Evolutionary conservation across 2,329 filamentous ascomycete genomes (phyloP), one percentile per base, ranked within the genome.

Genomic region (Helicocarpus griseus): DNA sequence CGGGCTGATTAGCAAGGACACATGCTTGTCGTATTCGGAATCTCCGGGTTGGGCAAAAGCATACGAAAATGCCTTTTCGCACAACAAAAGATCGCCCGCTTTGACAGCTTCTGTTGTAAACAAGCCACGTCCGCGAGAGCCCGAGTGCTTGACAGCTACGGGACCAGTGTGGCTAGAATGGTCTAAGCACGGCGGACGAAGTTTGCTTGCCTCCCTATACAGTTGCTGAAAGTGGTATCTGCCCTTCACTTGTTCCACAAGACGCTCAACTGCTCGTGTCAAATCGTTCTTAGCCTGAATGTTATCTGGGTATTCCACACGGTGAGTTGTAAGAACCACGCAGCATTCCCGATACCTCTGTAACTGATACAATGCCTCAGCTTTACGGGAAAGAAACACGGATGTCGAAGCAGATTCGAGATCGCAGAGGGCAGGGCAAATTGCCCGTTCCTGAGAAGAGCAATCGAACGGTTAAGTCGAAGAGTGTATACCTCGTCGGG

Each of bases 1-100:
- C 2, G 61, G 2, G 51, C 76, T 71, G 14, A 77, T 59, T 41
- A 76, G 47, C 0, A 73, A n/a, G 1, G 61, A 5, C 52, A 55
- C n/a, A 43, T 62, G 46, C 1, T 44, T 28, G 6, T 35, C 47
- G 6, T 53, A 57, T 14, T 14, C 35, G 13, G 6, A 6, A 7
- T 59, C 56, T 3, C 58, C 61, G 36, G 46, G 21, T 31, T 54
- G 64, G 33, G 53, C 56, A 40, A 64, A 72, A 19, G 54, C 64
- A 58, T 78, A 69, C 0, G 61, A 61, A 56, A 80, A 79, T 0
- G 78, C 77, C 54, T 81, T 82, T 53, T 81, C 78, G 44, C 76
- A 80, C 1, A 81, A 57, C 0, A 82, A 60, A 1, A 80, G 63
- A 3, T 80, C 73, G 0, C 78, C 78, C 0, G 73, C 69, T 35